Conservation (phyloP, 768 basidiomycete genomes). For the Galerina marginata region DNA sequence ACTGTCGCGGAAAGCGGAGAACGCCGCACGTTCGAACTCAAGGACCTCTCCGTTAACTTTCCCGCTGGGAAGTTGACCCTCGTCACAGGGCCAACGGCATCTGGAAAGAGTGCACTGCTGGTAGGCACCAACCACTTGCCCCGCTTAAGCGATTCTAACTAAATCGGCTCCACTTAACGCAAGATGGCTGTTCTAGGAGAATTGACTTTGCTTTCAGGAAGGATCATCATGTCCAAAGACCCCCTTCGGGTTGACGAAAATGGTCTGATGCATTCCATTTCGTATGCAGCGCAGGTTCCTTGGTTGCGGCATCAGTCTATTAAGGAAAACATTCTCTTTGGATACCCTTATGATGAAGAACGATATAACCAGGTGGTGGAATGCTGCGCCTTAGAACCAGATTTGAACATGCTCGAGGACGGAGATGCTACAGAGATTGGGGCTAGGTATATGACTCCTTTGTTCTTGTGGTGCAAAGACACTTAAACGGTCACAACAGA, state of each 20-base stretch:
- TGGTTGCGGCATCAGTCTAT: slow-evolving; percentile 78
- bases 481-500: slow-evolving; percentile 33
- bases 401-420: slow-evolving; percentile 84
- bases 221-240: slow-evolving; percentile 71
- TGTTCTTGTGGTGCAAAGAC: background rate
- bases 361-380: slow-evolving; percentile 81
- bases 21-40: slow-evolving; percentile 65
- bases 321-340: slow-evolving; percentile 83
- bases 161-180: background rate
- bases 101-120: slow-evolving; percentile 82
- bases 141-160: background rate
- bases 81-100: slow-evolving; percentile 80
- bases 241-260: slow-evolving; percentile 60
- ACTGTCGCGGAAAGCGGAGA: slow-evolving; percentile 33
- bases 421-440: slow-evolving; percentile 90
- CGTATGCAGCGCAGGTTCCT: slow-evolving; percentile 76
- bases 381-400: slow-evolving; percentile 81
- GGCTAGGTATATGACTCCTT: slow-evolving; percentile 47
- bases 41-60: slow-evolving; percentile 70
- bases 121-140: slow-evolving; percentile 33
- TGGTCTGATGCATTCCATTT: slow-evolving; percentile 65
- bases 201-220: slow-evolving; percentile 59
- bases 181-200: slow-evolving; percentile 78
- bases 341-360: slow-evolving; percentile 71
- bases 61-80: slow-evolving; percentile 74